Evolutionary conservation across 2,329 filamentous ascomycete species (phyloP).

Genomic region (Amauroascus niger): DNA sequence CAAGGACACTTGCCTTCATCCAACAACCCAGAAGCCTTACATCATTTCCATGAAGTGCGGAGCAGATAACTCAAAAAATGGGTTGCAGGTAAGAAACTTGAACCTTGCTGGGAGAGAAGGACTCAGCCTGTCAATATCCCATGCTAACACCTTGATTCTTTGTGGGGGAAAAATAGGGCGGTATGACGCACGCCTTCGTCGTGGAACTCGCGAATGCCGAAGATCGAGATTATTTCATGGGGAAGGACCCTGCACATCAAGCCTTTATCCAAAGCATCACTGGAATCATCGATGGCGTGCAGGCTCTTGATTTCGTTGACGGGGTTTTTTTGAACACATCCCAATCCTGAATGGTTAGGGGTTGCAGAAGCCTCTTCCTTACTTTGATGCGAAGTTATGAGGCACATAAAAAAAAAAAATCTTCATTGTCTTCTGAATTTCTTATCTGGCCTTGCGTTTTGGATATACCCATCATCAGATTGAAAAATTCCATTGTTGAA

Average conservation of each 20-base stretch:
- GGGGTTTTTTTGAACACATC: conserved; percentile 13
- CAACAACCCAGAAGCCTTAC: conserved; percentile 50
- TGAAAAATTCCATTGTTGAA: too few relatives aligned
- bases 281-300: conserved; percentile 28
- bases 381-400: too few relatives aligned
- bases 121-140: neutral
- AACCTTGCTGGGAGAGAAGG: too few relatives aligned
- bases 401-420: too few relatives aligned
- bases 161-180: conserved; percentile 35
- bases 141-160: neutral
- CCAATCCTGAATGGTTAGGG: too few relatives aligned
- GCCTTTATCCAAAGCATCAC: conserved; percentile 45
- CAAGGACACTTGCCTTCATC: conserved; percentile 50
- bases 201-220: conserved; percentile 53
- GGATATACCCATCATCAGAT: too few relatives aligned
- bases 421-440: too few relatives aligned
- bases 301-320: conserved; percentile 30
- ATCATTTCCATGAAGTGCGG: conserved; percentile 52
- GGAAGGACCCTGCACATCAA: conserved; percentile 54
- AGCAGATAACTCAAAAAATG: conserved; percentile 53
- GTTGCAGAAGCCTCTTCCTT: too few relatives aligned
- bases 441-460: too few relatives aligned
- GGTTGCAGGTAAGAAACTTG: conserved; percentile 46
- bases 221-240: conserved; percentile 60
- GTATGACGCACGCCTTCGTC: conserved; percentile 60